Evolutionary conservation across 768 basidiomycete species (phyloP), one percentile per base, ranked within the genome.

Genomic region (Panus rudis): DNA sequence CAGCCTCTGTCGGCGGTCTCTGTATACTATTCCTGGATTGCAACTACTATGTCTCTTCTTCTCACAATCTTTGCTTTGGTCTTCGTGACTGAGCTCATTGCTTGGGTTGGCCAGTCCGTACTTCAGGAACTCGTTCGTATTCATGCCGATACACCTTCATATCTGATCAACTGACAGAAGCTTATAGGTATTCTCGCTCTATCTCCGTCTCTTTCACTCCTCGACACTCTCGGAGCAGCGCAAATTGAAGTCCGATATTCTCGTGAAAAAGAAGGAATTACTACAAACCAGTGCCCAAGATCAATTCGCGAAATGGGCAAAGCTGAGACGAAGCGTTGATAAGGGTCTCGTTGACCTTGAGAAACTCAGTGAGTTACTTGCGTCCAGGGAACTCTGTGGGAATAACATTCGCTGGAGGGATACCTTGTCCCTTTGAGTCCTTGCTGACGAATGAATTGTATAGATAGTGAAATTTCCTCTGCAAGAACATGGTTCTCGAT

Each of bases 231-330:
- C 72, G 33, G 69, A 75, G 46, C 88, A 93, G 56, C 70, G 74
- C 19, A 63, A 71, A 47, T 79, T 97, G 52, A 92, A 94, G 64
- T 66, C 75, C 6, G 82, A 92, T 43, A 77, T 97, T 23, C 70
- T 97, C 33, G 61, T 66, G 22, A 83, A 79, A 27, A 93, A 93
- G 65, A 73, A 84, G 20, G 91, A 97, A 59, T 78, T 98, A 3
- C 62, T 84, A 49, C 80, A 81, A 59, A 98, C 92, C 25, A 92
- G 88, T 54, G 87, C 92, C 14, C 96, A 98, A 60, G 93, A 97
- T 58, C 89, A 98, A 57, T 99, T 99, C 60, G 90, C 92, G 16
- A 97, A 92, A 66, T 98, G 96, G 94, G 94, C 94, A 37, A 92
- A 92, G 67, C 66, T 98, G 58, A 69, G 87, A 54, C 67, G 96